These are phyloP conservation scores for Sporothrix pallida DNA, from an alignment of 2,329 filamentous ascomycete species.

Conservation along the genomic window DNA sequence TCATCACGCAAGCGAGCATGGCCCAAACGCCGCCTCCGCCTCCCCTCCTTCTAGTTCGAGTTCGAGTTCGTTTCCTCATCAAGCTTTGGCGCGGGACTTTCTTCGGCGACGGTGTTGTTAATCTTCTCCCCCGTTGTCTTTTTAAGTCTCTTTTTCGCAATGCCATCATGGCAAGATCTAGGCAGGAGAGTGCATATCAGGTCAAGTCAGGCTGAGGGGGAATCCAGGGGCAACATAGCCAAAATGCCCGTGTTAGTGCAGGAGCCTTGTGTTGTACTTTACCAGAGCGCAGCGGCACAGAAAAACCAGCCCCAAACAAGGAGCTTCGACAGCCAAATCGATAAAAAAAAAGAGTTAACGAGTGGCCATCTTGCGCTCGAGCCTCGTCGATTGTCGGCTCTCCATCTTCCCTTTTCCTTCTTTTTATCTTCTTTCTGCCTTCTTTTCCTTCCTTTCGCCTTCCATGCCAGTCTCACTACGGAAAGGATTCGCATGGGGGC, in stretches of 20 bases:
- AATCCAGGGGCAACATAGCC: neutral
- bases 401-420: neutral
- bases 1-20: constrained; percentile 9
- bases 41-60: neutral
- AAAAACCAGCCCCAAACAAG: constrained; percentile 3
- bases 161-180: too few species aligned
- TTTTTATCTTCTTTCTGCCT: neutral
- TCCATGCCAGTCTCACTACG: constrained; percentile 17
- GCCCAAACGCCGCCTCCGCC: constrained; percentile 1
- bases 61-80: neutral
- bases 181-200: neutral
- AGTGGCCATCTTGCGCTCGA: neutral
- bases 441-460: constrained; percentile 16
- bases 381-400: neutral
- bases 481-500: constrained; percentile 16
- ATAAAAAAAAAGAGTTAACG: too few species aligned
- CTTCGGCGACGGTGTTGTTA: neutral
- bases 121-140: neutral
- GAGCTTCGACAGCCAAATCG: neutral
- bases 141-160: too few species aligned
- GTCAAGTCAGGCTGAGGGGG: neutral
- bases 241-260: constrained; percentile 14
- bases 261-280: neutral
- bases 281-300: neutral
- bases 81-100: neutral